phyloP scores from a whole-genome alignment of 2,329 filamentous ascomycete genomes.

The Periconia macrospinosa region DNA sequence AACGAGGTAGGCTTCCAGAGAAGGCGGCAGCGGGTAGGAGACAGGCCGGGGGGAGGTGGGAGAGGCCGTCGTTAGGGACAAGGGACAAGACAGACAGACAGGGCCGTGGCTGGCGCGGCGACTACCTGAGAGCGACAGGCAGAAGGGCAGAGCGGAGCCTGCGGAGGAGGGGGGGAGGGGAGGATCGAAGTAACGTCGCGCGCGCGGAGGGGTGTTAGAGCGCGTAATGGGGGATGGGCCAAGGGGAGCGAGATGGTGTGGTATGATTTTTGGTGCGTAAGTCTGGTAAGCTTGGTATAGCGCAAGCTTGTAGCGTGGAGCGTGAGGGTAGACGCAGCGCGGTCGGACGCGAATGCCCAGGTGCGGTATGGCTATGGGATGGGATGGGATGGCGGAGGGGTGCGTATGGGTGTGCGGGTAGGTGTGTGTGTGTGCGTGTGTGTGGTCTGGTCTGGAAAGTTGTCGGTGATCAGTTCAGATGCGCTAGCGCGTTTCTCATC shows the following conservation, averaged over 20 bases:
- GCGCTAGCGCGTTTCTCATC: constrained; percentile 1
- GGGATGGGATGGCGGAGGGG: neutral
- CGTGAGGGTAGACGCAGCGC: neutral
- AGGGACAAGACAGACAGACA: too few species aligned
- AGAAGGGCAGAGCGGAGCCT: constrained; percentile 1
- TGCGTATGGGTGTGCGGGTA: neutral
- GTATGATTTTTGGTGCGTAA: neutral
- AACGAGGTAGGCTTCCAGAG: constrained; percentile 15
- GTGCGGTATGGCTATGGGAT: neutral
- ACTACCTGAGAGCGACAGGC: constrained; percentile 7
- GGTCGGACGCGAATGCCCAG: neutral
- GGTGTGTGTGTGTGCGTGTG: neutral
- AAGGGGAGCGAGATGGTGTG: neutral
- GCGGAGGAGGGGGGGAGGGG: too few species aligned
- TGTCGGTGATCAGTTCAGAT: neutral
- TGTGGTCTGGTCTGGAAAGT: neutral
- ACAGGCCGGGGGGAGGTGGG: constrained; percentile 15
- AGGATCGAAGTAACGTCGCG: neutral
- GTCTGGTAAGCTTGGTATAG: neutral
- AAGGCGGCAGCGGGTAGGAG: constrained; percentile 11
- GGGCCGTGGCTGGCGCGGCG: neutral
- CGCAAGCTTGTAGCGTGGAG: neutral
- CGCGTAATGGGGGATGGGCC: neutral
- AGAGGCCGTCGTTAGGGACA: neutral
- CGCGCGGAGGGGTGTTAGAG: neutral